Percentiles rank a stretch among this genome's conserved stretches.
Conservation (phyloP, 768 basidiomycete genomes). For the Boletus sensibilis region DNA sequence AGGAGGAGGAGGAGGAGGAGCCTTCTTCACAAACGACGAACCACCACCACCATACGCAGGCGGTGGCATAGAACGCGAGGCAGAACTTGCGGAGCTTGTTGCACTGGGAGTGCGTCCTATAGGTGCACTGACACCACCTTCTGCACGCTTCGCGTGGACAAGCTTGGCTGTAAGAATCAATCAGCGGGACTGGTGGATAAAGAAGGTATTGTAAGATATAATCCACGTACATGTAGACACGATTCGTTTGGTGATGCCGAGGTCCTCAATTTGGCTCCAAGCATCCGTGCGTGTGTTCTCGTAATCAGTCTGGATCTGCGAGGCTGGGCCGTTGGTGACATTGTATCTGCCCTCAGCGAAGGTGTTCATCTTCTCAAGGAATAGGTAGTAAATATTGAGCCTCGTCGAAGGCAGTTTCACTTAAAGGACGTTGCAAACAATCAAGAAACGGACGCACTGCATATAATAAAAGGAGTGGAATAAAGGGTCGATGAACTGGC, state of each 20-base stretch:
- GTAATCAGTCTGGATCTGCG: constrained; percentile 75
- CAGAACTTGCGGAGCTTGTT: constrained; percentile 25
- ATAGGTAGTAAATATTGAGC: constrained; percentile 89
- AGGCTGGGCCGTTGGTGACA: constrained; percentile 57
- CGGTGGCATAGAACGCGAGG: constrained; percentile 27
- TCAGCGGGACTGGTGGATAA: constrained; percentile 7
- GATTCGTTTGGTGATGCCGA: constrained; percentile 81
- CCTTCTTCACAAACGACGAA: constrained; percentile 41
- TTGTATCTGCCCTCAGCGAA: constrained; percentile 84
- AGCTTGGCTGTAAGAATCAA: constrained; percentile 51
- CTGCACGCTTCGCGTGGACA: constrained; percentile 54
- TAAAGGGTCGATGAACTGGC: constrained; percentile 92
- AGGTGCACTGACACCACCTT: constrained; percentile 35
- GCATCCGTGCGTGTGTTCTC: constrained; percentile 82
- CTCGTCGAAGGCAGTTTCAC: constrained; percentile 37
- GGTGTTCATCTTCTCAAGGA: constrained; percentile 89
- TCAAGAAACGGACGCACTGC: constrained; percentile 65
- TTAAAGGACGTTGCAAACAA: not conserved
- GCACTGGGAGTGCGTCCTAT: constrained; percentile 31
- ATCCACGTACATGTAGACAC: constrained; percentile 74
- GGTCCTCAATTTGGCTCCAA: constrained; percentile 70
- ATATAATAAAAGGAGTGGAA: constrained; percentile 99
- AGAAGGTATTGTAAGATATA: not conserved
- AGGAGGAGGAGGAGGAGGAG: constrained; percentile 39
- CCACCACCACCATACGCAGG: constrained; percentile 20